Evolutionary conservation across 2,329 filamentous ascomycete genomes (phyloP), one percentile per base, ranked within the genome.

Genomic region (Cladorrhinum sp.): DNA sequence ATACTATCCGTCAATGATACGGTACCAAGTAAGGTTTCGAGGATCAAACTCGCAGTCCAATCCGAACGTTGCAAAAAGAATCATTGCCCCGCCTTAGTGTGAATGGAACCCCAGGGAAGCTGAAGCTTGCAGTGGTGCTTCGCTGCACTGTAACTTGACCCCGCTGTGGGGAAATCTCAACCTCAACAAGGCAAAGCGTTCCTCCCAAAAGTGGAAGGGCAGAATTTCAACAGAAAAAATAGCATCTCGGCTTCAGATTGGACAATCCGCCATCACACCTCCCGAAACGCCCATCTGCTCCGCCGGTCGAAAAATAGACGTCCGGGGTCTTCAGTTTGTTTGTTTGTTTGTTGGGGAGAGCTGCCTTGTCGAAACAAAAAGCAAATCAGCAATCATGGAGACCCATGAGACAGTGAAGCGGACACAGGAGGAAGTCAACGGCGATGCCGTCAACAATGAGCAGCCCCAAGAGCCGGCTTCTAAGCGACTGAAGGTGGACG

Each of bases 401-500:
- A 20, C 61, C n/a, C 62, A 64, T 26, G 68, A 66, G 54, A 55
- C 51, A 18, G 28, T 30, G 9, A 66, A 68, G 30, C 66, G 64
- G 16, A 30, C 64, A 46, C 55, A 60, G 51, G 61, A 63, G 16
- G 61, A 63, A n/a, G 57, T 48, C 62, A 63, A 65, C 57, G 59
- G 62, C 60, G 62, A 65, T 58, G 59, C 62, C 59, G 48, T 33
- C 26, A 39, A 48, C 46, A 57, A 6, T 55, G 57, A 70, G 66
- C 21, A 55, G 39, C 39, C 23, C 62, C 69, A 62, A 57, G 67
- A 71, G 55, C 72, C 70, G 55, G 62, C 70, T 12, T 73, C 81
- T 56, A 90, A 90, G 76, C 82, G 84, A 69, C 76, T 82, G 66
- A 89, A 83, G 74, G 71, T 84, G 56, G 79, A 83, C 28, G 70